Evolutionary conservation across 495 filamentous ascomycete genomes (phyloP), one percentile per base, ranked within the genome.

Genomic region (Letharia columbiana): DNA sequence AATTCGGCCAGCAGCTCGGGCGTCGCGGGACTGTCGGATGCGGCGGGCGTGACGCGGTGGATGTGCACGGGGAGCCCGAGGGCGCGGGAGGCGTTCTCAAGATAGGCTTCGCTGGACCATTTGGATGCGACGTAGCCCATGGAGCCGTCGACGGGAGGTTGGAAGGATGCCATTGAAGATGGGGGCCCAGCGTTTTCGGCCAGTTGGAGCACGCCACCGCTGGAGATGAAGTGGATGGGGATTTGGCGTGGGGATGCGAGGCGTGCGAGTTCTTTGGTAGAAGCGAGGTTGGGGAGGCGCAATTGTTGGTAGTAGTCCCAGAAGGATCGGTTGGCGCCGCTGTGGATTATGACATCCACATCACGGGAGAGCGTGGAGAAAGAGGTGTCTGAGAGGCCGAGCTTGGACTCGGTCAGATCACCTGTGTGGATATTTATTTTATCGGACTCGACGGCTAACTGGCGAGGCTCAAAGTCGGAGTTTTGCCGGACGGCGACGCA

Each of bases 61-160:
- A 60, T 42, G 35, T 28, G 33, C 5, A 42, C 20, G 5, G 58
- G 58, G 20, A 60, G 13, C 3, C 10, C 35, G 35, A 41, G 23
- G 23, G n/a, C 35, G 4, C 11, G 0, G 41, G 35, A 23, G 17
- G 41, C 58, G 23, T 42, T 60, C 68, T 81, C 78, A 0, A 82
- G 73, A 40, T 76, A 62, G 28, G 40, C 35, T 71, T 84, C 81
- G 66, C 76, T 76, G 5, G 76, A 80, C 82, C 82, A 85, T 57
- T 78, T 78, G 5, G 72, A 69, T 0, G 80, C 71, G 0, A 71
- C 65, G 62, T 84, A 84, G 20, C 82, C 81, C 44, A 77, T 50
- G 15, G 69, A 66, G 40, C 73, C 74, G 23, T 75, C 74, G 7
- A 59, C 42, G 23, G 66, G 60, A 15, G 68, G 70, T 15, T 56